Evolutionary conservation across 139 green algal genomes (phyloP).

Genomic region (Picochlorum sp.): DNA sequence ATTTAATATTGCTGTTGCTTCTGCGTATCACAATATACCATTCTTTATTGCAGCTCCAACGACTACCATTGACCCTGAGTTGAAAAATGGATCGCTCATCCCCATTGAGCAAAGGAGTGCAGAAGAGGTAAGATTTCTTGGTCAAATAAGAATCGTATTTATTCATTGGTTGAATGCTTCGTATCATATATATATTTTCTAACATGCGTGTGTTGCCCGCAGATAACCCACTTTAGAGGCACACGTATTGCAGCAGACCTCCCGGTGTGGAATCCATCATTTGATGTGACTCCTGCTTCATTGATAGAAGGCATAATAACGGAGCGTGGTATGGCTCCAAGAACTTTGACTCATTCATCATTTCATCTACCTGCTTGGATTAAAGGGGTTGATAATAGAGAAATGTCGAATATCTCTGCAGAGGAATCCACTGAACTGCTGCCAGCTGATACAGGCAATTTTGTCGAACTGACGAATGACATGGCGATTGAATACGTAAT

Average conservation of each 20-base stretch:
- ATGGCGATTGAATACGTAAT: conserved; percentile 51
- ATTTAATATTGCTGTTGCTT: conserved; percentile 55
- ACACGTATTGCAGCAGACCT: conserved; percentile 62
- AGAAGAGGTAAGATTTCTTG: conserved; percentile 35
- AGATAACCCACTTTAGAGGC: conserved; percentile 65
- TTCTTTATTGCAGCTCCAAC: conserved; percentile 91
- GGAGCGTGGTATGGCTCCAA: conserved; percentile 66
- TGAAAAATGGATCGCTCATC: conserved; percentile 60
- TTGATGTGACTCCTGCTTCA: conserved; percentile 79
- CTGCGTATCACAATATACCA: conserved; percentile 56
- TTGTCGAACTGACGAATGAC: conserved; percentile 32
- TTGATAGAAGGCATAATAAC: conserved; percentile 94
- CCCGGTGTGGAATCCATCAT: conserved; percentile 85
- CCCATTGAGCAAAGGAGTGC: conserved; percentile 75
- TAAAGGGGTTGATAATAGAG: too few relatives aligned
- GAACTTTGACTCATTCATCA: too few relatives aligned
- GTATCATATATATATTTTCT: too few relatives aligned
- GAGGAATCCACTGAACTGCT: background rate
- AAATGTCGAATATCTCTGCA: too few relatives aligned
- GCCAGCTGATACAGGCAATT: too few relatives aligned
- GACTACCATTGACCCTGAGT: conserved; percentile 73
- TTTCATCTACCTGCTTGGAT: too few relatives aligned
- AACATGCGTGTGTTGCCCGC: background rate
- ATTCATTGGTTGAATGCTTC: background rate
- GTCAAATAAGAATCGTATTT: background rate